Evolutionary conservation across 2,329 filamentous ascomycete species (phyloP).

Genomic region (Aspergillus brunneoviolaceus): DNA sequence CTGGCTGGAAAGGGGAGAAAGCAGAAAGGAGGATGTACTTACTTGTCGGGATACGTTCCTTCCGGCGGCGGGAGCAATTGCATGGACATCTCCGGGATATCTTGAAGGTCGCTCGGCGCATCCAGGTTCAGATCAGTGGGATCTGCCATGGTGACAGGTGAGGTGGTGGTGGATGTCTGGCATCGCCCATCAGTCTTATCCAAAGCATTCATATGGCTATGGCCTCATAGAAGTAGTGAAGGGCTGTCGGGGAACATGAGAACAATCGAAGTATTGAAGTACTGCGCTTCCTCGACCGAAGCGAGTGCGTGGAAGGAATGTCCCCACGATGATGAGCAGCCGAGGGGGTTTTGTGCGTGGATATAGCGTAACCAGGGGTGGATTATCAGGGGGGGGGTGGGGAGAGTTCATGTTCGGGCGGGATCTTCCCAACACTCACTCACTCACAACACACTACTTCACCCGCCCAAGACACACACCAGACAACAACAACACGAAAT

Average conservation of each 20-base stretch:
- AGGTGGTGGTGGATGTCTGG: slow-evolving; percentile 17
- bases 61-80: slow-evolving; percentile 44
- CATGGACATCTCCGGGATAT: slow-evolving; percentile 46
- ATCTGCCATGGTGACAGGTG: slow-evolving; percentile 39
- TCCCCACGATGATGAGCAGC: slow-evolving; percentile 19
- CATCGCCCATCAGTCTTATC: slow-evolving; percentile 23
- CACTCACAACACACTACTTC: not conserved
- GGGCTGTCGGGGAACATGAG: not conserved
- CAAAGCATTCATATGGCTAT: not conserved
- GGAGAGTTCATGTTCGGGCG: not conserved
- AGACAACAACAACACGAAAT: not conserved
- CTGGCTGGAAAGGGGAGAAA: not conserved
- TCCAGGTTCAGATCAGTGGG: slow-evolving; percentile 45
- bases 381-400: slow-evolving; percentile 4
- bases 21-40: slow-evolving; percentile 11
- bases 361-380: slow-evolving; percentile 27
- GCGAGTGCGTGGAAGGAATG: slow-evolving; percentile 44
- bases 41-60: slow-evolving; percentile 47
- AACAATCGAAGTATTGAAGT: not conserved
- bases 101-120: slow-evolving; percentile 47
- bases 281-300: not conserved
- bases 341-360: slow-evolving; percentile 37
- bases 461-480: no score
- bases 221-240: not conserved
- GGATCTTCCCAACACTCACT: slow-evolving; percentile 1